These are phyloP conservation scores for Acer campestre DNA, from an alignment of 345 rosid genomes.

Conservation along the genomic window DNA sequence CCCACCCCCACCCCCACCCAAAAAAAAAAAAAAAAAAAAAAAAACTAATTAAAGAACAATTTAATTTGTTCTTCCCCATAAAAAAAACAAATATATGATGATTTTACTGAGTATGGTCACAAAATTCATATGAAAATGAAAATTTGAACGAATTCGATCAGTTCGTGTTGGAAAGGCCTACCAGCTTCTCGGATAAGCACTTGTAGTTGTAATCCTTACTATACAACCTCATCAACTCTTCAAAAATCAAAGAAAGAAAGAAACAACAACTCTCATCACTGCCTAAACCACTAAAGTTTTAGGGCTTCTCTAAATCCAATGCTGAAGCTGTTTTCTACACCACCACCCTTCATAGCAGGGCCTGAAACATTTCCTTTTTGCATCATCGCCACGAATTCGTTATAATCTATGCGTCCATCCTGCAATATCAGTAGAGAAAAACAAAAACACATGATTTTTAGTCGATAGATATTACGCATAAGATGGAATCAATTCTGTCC, in stretches of 20 bases:
- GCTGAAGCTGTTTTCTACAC: constrained; percentile 48
- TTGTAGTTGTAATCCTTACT: constrained; percentile 10
- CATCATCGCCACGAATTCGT: constrained; percentile 90
- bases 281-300: constrained; percentile 22
- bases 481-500: background rate
- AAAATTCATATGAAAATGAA: constrained; percentile 2
- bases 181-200: constrained; percentile 10
- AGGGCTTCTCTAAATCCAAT: constrained; percentile 48
- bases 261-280: background rate
- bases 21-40: too few relatives aligned
- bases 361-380: constrained; percentile 53
- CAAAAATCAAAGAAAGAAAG: background rate
- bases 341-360: constrained; percentile 36
- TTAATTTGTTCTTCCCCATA: background rate
- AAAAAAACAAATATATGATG: background rate
- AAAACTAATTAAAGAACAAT: background rate
- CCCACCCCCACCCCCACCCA: too few relatives aligned
- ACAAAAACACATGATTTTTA: background rate
- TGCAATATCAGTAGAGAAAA: constrained; percentile 26
- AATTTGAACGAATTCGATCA: background rate
- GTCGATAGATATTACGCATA: background rate
- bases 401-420: constrained; percentile 86
- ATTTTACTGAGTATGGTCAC: background rate
- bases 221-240: background rate
- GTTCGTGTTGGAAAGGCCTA: background rate